These are phyloP conservation scores for Neurospora sp. DNA, from an alignment of 495 filamentous ascomycete species.

Conservation along the genomic window DNA sequence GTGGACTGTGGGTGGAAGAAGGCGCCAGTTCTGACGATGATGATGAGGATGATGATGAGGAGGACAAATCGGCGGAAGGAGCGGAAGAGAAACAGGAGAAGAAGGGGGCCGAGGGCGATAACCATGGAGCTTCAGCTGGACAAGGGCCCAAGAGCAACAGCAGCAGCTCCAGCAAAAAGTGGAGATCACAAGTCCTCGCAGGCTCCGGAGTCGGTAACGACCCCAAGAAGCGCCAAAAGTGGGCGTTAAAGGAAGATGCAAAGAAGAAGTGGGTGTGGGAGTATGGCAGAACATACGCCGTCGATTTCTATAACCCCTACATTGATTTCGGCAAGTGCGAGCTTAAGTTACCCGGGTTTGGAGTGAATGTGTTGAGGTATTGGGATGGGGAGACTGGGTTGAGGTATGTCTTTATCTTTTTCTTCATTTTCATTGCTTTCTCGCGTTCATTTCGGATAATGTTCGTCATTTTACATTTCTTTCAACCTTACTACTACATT, in stretches of 20 bases:
- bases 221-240: constrained; percentile 48
- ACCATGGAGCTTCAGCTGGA: too few relatives aligned
- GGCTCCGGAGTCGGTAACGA: constrained; percentile 2
- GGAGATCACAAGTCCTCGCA: neutral
- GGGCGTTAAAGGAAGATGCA: constrained; percentile 45
- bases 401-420: constrained; percentile 36
- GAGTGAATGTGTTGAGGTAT: constrained; percentile 65
- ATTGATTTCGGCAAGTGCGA: constrained; percentile 73
- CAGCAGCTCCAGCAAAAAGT: neutral
- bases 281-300: constrained; percentile 48
- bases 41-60: constrained; percentile 17
- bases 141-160: too few relatives aligned
- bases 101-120: too few relatives aligned
- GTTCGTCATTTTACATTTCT: too few relatives aligned
- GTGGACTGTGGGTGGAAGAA: constrained; percentile 52
- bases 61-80: neutral
- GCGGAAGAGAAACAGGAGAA: too few relatives aligned
- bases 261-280: constrained; percentile 42
- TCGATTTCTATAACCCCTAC: constrained; percentile 91
- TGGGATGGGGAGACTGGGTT: constrained; percentile 59
- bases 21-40: constrained; percentile 30
- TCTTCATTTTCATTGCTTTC: too few relatives aligned
- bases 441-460: too few relatives aligned
- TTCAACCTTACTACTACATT: too few relatives aligned
- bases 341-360: constrained; percentile 71